phyloP scores from a whole-genome alignment of 2,329 filamentous ascomycete species.

The Hypoxylon rubiginosum region DNA sequence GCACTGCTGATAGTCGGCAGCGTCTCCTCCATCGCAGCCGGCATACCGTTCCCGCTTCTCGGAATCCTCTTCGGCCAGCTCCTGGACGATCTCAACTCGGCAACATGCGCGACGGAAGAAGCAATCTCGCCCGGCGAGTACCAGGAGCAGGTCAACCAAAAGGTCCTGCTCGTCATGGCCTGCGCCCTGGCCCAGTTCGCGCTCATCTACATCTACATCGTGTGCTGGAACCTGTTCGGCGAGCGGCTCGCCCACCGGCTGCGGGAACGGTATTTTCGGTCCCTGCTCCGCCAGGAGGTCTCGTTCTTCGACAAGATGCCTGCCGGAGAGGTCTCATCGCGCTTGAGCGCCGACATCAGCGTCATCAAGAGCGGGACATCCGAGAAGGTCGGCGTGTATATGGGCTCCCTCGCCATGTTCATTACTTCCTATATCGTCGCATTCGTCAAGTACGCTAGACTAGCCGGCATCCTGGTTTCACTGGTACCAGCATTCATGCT shows the following conservation, averaged over 20 bases:
- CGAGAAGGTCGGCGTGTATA: constrained; percentile 72
- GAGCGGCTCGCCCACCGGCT: constrained; percentile 69
- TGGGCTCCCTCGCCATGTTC: constrained; percentile 70
- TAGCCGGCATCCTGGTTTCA: constrained; percentile 70
- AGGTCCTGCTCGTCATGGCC: constrained; percentile 71
- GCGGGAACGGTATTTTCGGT: constrained; percentile 67
- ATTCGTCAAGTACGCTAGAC: constrained; percentile 69
- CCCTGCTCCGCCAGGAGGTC: constrained; percentile 68
- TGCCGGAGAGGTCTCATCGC: constrained; percentile 68
- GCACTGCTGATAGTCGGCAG: constrained; percentile 58
- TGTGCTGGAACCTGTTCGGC: constrained; percentile 70
- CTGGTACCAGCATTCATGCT: constrained; percentile 68
- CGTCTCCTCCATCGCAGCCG: constrained; percentile 66
- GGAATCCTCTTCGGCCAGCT: constrained; percentile 75
- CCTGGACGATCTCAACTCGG: constrained; percentile 71
- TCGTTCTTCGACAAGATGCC: constrained; percentile 70
- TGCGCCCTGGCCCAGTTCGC: constrained; percentile 70
- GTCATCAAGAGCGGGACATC: constrained; percentile 71
- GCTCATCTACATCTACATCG: constrained; percentile 68
- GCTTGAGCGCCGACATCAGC: constrained; percentile 71
- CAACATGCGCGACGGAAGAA: constrained; percentile 61
- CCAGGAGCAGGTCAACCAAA: constrained; percentile 60
- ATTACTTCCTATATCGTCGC: constrained; percentile 72
- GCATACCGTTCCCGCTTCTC: constrained; percentile 73
- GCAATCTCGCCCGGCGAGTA: constrained; percentile 48